Base-by-base conservation (phyloP, 768 basidiomycete species). In the Leccinum longicurvipes region DNA sequence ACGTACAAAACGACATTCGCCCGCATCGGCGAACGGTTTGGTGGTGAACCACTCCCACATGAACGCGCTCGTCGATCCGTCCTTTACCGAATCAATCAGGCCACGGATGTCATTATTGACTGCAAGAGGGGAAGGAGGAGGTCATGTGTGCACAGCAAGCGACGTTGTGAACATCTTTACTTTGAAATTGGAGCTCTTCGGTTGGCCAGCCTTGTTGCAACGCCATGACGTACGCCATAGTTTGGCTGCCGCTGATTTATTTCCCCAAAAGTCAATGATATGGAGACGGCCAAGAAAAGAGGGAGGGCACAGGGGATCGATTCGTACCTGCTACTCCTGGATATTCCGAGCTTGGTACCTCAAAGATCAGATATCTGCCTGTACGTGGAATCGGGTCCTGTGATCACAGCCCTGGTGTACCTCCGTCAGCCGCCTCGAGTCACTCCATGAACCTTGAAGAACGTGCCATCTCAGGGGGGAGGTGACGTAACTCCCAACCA, bases 31-130 rank as follows among this genome's bases (percentile, higher is more conserved):
- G 63, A 83, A 93, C 4, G 94, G 86, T 63, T 88, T 88, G 36
- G 86, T 88, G 4, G 86, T 88, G 71, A 96, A 97, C 90, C 89
- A 92, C 70, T 93, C 92, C 91, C 92, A 93, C 86, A 95, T 89
- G 74, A 95, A 95, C 11, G 88, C 89, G 59, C 90, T 91, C 6
- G 93, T 93, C 12, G 87, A 82, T 0, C 87, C 90, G 50, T 90
- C 85, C 66, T 97, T 97, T 14, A 96, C 92, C 6, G 93, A 92
- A 59, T 86, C 75, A 57, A 95, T 83, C 28, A 98, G 77, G 10
- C 90, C 86, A 15, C 80, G 84, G 56, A 93, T 90, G 62, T 91
- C 85, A 60, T 89, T 84, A 65, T 91, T 90, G 34, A 91, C 91
- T 92, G 56, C 6, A 23, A 21, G 7, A 34, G 11, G 12, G 3